These are phyloP conservation scores for Leptographium galeiforme DNA, from an alignment of 2,329 filamentous ascomycete species.

Conservation along the genomic window DNA sequence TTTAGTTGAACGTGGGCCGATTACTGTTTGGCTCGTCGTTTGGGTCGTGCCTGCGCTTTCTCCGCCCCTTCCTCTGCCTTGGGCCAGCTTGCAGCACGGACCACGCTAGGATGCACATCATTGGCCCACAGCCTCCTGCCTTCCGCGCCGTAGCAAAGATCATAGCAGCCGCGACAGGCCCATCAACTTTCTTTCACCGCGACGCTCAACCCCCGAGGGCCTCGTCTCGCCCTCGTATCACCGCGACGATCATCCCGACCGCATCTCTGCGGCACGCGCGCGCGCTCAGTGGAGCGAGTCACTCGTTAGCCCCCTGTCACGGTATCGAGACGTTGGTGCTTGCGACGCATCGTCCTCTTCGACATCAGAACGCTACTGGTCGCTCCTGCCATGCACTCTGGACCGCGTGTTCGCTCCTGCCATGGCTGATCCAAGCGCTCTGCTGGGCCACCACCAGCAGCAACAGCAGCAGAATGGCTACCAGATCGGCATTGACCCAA, in stretches of 20 bases:
- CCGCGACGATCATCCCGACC: not conserved
- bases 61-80: not conserved
- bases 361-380: not conserved
- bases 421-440: slow-evolving; percentile 17
- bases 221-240: not conserved
- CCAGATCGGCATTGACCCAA: slow-evolving; percentile 12
- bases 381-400: slow-evolving; percentile 16
- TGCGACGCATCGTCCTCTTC: not conserved
- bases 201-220: not conserved
- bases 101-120: not conserved
- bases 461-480: slow-evolving; percentile 10
- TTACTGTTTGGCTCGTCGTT: too few species aligned
- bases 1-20: too few species aligned
- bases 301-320: not conserved
- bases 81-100: not conserved
- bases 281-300: not conserved
- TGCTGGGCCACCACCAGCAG: slow-evolving; percentile 8
- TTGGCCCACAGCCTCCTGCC: not conserved
- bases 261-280: not conserved
- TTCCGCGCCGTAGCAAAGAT: not conserved
- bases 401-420: slow-evolving; percentile 11
- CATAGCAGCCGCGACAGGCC: not conserved
- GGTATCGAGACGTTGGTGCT: not conserved
- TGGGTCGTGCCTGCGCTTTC: not conserved
- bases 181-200: not conserved